Evolutionary conservation across 495 filamentous ascomycete species (phyloP).

Genomic region (Neurospora sp.): DNA sequence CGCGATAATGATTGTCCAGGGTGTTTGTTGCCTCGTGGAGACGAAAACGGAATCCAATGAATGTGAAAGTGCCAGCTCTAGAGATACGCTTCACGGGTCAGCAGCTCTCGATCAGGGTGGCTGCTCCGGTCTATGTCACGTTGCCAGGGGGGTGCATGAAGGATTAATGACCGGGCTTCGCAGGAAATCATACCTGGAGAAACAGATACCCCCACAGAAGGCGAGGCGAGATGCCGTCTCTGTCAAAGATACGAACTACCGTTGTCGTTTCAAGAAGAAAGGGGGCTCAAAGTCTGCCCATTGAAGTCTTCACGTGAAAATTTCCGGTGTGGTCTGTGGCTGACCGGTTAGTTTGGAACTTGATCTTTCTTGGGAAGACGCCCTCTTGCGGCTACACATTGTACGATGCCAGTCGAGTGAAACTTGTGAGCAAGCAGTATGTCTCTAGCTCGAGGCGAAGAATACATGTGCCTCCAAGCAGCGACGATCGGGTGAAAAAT

Average conservation of each 20-base stretch:
- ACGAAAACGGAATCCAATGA: conserved; percentile 5
- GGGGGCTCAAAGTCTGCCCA: neutral
- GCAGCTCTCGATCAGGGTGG: neutral
- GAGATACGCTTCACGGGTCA: neutral
- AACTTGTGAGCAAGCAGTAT: neutral
- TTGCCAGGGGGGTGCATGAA: neutral
- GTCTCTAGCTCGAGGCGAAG: neutral
- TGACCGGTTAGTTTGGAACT: neutral
- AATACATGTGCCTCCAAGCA: neutral
- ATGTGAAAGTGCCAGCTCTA: neutral
- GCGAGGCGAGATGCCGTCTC: neutral
- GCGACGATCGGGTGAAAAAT: neutral
- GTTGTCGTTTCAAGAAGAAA: neutral
- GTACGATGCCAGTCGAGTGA: neutral
- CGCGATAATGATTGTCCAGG: neutral
- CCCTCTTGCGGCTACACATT: neutral
- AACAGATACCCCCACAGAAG: neutral
- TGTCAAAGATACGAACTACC: neutral
- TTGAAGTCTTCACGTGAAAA: neutral
- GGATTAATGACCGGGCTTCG: neutral
- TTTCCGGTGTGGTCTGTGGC: neutral
- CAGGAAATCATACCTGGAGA: neutral
- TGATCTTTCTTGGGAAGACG: neutral
- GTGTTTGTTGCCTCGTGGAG: neutral
- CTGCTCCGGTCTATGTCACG: neutral